Evolutionary conservation across 1,284 basidiomycete genomes (phyloP).

Genomic region (Puccinia hordei): DNA sequence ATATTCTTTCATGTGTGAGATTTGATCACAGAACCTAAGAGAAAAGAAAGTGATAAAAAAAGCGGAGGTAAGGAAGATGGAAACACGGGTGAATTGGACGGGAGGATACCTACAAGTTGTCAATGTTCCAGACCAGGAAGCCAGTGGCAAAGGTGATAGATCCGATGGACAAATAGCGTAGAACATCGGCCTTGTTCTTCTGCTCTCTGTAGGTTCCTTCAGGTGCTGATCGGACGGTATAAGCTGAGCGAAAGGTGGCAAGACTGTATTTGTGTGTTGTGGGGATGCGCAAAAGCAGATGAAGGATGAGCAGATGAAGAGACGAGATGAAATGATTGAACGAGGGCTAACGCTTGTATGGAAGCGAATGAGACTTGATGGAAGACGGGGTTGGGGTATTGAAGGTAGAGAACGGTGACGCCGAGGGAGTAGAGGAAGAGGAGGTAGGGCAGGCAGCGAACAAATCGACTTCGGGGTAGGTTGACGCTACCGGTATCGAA

Average conservation of each 20-base stretch:
- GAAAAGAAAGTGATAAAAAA: too few species aligned
- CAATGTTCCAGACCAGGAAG: constrained; percentile 64
- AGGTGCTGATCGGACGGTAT: constrained; percentile 52
- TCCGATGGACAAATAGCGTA: constrained; percentile 52
- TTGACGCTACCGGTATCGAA: constrained; percentile 55
- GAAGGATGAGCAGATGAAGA: too few species aligned
- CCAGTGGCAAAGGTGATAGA: constrained; percentile 59
- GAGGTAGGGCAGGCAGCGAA: constrained; percentile 52
- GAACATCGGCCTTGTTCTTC: constrained; percentile 45
- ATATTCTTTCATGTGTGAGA: constrained; percentile 49
- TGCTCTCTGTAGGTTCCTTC: constrained; percentile 50
- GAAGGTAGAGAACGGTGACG: constrained; percentile 54
- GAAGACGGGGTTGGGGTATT: constrained; percentile 63
- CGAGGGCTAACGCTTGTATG: constrained; percentile 59
- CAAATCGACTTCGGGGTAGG: constrained; percentile 44
- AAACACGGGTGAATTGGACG: too few species aligned
- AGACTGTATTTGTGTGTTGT: constrained; percentile 56
- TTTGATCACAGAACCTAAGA: constrained; percentile 52
- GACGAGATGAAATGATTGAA: constrained; percentile 22
- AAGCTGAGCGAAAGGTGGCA: constrained; percentile 9
- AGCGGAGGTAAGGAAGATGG: too few species aligned
- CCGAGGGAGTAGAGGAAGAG: constrained; percentile 52
- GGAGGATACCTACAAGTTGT: constrained; percentile 61
- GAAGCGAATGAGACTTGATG: constrained; percentile 64
- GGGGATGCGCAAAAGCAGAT: not conserved